A percentile compares a stretch with the other conserved stretches of the same genome.
These are phyloP conservation scores for Podaxis sp. DNA, from an alignment of 768 basidiomycete genomes.

Conservation along the genomic window DNA sequence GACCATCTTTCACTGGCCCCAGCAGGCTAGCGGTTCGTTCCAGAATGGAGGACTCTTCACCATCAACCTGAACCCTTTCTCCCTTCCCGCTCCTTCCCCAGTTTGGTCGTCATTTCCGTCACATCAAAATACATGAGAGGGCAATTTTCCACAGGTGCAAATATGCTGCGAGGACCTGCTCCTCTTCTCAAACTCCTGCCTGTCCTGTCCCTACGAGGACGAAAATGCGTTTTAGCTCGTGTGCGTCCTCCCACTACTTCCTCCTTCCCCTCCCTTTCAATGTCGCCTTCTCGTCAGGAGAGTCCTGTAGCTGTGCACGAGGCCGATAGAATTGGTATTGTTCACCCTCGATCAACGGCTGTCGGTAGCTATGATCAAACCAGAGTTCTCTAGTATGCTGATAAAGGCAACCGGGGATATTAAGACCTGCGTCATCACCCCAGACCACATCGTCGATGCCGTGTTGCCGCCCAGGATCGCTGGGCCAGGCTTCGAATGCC, in stretches of 20 bases:
- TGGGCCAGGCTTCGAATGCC: background rate
- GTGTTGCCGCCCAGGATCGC: background rate
- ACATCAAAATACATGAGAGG: background rate
- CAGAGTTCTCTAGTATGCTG: background rate
- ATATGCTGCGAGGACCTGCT: background rate
- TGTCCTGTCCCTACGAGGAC: background rate
- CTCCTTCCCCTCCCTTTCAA: background rate
- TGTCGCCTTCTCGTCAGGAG: background rate
- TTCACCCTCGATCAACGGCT: background rate
- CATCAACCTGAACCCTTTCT: background rate
- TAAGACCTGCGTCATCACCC: background rate
- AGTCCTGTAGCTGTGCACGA: background rate
- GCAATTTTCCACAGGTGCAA: background rate
- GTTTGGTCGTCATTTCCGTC: background rate
- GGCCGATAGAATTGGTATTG: background rate
- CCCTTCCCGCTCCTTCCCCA: too few species aligned
- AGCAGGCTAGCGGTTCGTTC: too few species aligned
- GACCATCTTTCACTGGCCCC: background rate
- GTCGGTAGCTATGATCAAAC: background rate
- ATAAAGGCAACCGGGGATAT: background rate
- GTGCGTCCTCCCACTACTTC: background rate
- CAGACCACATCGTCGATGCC: background rate
- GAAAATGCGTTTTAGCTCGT: background rate
- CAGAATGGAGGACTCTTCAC: background rate
- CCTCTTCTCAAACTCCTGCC: background rate